phyloP scores from a whole-genome alignment of 768 basidiomycete species.

The Lentinula raphanica region DNA sequence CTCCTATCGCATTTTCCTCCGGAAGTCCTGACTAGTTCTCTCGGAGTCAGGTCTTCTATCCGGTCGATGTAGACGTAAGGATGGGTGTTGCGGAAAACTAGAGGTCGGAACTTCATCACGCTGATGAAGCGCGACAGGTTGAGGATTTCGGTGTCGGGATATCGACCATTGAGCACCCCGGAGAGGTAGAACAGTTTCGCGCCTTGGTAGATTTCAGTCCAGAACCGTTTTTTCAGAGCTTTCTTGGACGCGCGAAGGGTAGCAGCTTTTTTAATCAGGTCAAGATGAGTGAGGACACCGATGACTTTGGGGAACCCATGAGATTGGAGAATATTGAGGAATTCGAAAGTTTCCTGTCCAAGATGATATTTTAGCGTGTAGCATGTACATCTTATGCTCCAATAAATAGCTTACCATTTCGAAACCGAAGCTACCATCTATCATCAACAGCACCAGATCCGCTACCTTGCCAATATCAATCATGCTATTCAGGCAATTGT shows the following conservation, averaged over 20 bases:
- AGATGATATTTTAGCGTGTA: background rate
- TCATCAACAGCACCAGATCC: conserved; percentile 93
- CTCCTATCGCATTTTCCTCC: conserved; percentile 92
- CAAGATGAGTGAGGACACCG: conserved; percentile 91
- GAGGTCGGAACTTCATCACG: conserved; percentile 98
- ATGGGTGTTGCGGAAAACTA: conserved; percentile 92
- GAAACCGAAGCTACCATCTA: conserved; percentile 96
- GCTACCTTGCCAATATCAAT: conserved; percentile 97
- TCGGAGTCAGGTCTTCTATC: conserved; percentile 88
- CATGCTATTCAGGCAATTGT: conserved; percentile 97
- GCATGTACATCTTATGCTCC: too few species aligned
- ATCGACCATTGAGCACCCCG: conserved; percentile 94
- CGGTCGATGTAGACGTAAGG: conserved; percentile 94
- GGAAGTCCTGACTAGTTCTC: conserved; percentile 70
- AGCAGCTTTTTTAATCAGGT: conserved; percentile 89
- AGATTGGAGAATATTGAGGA: conserved; percentile 92
- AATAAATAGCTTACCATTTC: conserved; percentile 76
- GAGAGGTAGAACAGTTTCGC: conserved; percentile 98
- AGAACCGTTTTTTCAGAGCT: conserved; percentile 93
- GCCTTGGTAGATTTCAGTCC: conserved; percentile 99
- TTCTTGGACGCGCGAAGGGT: conserved; percentile 90
- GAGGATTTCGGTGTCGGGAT: conserved; percentile 93
- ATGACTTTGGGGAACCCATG: conserved; percentile 99
- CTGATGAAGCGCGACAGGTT: conserved; percentile 95
- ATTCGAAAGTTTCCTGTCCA: conserved; percentile 93